Evolutionary conservation across 139 green algal genomes (phyloP), one percentile per base, ranked within the genome.

Genomic region (Zygnema circumcarinatum): DNA sequence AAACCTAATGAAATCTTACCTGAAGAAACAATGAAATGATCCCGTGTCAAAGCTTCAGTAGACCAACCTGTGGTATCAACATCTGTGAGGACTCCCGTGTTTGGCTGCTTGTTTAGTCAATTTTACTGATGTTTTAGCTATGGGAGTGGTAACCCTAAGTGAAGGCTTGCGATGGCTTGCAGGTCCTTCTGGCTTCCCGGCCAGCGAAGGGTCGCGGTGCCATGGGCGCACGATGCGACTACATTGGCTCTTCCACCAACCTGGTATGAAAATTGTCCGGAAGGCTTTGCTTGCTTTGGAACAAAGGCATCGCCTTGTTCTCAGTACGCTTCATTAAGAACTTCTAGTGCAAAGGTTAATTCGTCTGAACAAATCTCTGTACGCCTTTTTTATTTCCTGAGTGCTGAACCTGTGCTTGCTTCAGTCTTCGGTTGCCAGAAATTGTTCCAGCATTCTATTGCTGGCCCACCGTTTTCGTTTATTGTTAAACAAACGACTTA

Each of bases 181-280:
- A 83, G 75, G 75, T 83, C 3, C n/a, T 83, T 3, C 75, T 83
- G 16, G 31, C 75, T 39, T 33, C 75, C 38, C n/a, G n/a, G 32
- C 69, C 78, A 56, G 31, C 29, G 53, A 86, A 86, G 80, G 80
- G 80, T 29, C 67, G 73, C n/a, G 84, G 78, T 36, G 84, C 84
- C 41, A 31, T 89, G 16, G 85, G 85, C 33, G 78, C 85, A 53
- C 79, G 67, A 33, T 90, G 86, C 1, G 86, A 83, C 81, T 90
- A 84, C 86, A 53, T 90, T 67, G 86, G 86, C 47, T 90, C 86
- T 22, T 38, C 86, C 86, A 90, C 86, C 81, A 90, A 90, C 80
- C 62, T 90, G 80, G 84, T 89, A 25, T 21, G 79, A 22, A 22
- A n/a, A n/a, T 84, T 81, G 38, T 84, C 76, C 20, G 20, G 38